Evolutionary conservation across 139 green algal species (phyloP).

Genomic region (Tetraselmis chui): DNA sequence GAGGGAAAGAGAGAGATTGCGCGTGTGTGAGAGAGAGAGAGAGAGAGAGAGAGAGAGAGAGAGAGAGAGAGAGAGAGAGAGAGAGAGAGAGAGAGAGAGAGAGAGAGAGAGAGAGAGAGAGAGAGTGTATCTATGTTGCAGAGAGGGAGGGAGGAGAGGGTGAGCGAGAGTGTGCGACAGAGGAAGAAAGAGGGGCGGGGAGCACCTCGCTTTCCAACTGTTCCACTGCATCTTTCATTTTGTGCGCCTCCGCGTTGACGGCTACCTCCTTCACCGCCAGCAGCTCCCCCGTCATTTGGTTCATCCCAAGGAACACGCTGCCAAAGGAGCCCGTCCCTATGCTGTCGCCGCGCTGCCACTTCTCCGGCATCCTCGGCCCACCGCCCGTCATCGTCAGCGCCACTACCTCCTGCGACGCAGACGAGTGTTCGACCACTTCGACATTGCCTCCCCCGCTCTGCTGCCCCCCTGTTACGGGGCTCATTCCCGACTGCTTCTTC

Average conservation of each 20-base stretch:
- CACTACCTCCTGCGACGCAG: not conserved
- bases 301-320: conserved; percentile 41
- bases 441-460: not conserved
- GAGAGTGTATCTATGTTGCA: too few relatives aligned
- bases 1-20: too few relatives aligned
- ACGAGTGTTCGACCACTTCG: too few relatives aligned
- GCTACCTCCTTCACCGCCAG: conserved; percentile 47
- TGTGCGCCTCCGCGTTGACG: conserved; percentile 13
- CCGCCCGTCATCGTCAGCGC: not conserved
- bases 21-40: too few relatives aligned
- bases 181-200: not conserved
- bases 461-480: not conserved
- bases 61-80: too few relatives aligned
- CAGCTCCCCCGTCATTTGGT: conserved; percentile 46
- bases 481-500: too few relatives aligned
- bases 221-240: conserved; percentile 35
- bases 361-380: conserved; percentile 11
- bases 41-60: too few relatives aligned
- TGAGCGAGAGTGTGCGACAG: too few relatives aligned
- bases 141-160: too few relatives aligned
- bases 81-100: too few relatives aligned
- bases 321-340: conserved; percentile 40
- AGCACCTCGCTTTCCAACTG: conserved; percentile 56
- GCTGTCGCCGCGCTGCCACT: conserved; percentile 37
- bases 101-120: too few relatives aligned